phyloP scores from a whole-genome alignment of 129 eudicot genomes.

The Smallanthus sonchifolius region DNA sequence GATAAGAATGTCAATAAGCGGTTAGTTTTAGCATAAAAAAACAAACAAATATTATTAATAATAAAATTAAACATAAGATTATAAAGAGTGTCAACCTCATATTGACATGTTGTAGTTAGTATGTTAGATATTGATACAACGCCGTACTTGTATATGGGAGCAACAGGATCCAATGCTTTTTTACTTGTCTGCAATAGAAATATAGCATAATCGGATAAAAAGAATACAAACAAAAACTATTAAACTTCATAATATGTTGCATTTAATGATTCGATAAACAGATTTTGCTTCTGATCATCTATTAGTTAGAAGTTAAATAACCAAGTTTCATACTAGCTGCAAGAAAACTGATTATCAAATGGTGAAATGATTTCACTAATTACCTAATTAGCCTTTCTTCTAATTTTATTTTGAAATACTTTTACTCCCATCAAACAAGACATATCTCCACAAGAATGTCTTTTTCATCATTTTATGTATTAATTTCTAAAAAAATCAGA shows the following conservation, averaged over 20 bases:
- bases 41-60: not conserved
- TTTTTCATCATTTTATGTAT: not conserved
- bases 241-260: not conserved
- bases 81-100: conserved; percentile 57
- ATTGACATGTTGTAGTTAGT: conserved; percentile 97
- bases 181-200: conserved; percentile 63
- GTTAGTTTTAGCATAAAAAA: not conserved
- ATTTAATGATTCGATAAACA: not conserved
- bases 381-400: not conserved
- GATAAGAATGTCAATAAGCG: conserved; percentile 14
- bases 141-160: conserved; percentile 85
- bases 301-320: too few species aligned
- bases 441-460: not conserved
- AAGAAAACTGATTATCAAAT: not conserved
- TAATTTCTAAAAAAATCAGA: not conserved
- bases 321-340: not conserved
- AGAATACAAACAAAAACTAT: not conserved
- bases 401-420: not conserved
- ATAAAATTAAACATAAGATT: not conserved
- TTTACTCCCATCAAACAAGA: not conserved
- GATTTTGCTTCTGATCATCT: not conserved
- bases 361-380: not conserved
- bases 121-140: conserved; percentile 89
- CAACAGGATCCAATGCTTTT: conserved; percentile 88
- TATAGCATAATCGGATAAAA: not conserved